Percentiles rank a stretch among this genome's conserved stretches.
Evolutionary conservation across 192 early-diverging fungal genomes (phyloP).

Genomic region (Entophlyctis luteolus): DNA sequence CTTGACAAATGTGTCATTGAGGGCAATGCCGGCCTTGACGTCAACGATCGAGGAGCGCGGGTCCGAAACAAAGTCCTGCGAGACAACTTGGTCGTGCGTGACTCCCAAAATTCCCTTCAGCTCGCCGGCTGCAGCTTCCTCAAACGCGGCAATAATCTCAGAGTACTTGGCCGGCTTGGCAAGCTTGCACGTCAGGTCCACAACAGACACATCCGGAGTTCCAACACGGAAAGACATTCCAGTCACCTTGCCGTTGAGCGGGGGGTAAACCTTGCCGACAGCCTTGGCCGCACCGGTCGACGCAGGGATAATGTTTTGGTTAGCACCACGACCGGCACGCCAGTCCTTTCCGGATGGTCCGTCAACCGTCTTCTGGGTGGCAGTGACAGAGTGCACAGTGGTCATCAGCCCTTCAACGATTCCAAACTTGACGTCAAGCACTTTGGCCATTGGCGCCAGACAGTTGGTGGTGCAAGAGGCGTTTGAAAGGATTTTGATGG

Average conservation of each 20-base stretch:
- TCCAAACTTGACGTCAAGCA: slow-evolving; percentile 92
- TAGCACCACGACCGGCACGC: slow-evolving; percentile 93
- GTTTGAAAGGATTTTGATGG: slow-evolving; percentile 87
- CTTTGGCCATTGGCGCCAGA: slow-evolving; percentile 94
- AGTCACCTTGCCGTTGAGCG: slow-evolving; percentile 91
- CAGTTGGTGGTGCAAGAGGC: slow-evolving; percentile 99
- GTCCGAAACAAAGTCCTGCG: slow-evolving; percentile 91
- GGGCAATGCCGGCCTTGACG: slow-evolving; percentile 89
- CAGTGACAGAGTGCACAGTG: slow-evolving; percentile 96
- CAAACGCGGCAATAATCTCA: slow-evolving; percentile 82
- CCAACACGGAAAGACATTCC: slow-evolving; percentile 99
- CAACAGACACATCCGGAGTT: slow-evolving; percentile 91
- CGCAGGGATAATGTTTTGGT: slow-evolving; percentile 97
- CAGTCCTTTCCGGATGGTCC: slow-evolving; percentile 96
- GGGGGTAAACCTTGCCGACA: slow-evolving; percentile 95
- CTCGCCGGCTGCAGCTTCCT: slow-evolving; percentile 74
- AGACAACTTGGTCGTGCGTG: slow-evolving; percentile 94
- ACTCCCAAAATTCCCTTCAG: slow-evolving; percentile 89
- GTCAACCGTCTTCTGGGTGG: slow-evolving; percentile 99
- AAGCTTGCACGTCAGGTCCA: slow-evolving; percentile 92
- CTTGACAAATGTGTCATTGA: slow-evolving; percentile 96
- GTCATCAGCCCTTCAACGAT: slow-evolving; percentile 97
- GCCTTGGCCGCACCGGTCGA: slow-evolving; percentile 98
- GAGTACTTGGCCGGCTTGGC: slow-evolving; percentile 87
- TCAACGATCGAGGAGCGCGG: slow-evolving; percentile 90